These are phyloP conservation scores for Guyanaporus albipodus DNA, from an alignment of 768 basidiomycete species.

Conservation along the genomic window DNA sequence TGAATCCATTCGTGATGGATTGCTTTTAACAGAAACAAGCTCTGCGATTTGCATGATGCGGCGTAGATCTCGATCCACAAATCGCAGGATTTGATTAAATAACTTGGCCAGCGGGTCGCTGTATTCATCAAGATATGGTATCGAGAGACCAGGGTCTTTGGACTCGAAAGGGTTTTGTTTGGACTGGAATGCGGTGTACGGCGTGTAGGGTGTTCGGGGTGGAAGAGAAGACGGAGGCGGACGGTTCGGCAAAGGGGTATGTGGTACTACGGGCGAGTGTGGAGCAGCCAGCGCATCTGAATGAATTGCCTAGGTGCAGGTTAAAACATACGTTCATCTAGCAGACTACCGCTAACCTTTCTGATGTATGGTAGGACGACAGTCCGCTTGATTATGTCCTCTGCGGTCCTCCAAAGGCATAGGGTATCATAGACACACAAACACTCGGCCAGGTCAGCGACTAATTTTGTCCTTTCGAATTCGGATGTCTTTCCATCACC, in stretches of 20 bases:
- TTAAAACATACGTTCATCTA: constrained; percentile 1
- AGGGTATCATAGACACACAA: constrained; percentile 76
- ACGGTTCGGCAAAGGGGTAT: constrained; percentile 54
- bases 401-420: constrained; percentile 81
- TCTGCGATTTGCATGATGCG: constrained; percentile 78
- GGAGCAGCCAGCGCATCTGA: constrained; percentile 63
- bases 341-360: constrained; percentile 46
- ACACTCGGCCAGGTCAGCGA: constrained; percentile 72
- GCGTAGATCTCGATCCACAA: constrained; percentile 71
- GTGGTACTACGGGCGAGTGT: constrained; percentile 72
- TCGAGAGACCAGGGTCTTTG: constrained; percentile 30
- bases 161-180: constrained; percentile 39
- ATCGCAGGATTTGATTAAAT: constrained; percentile 79
- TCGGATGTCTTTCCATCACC: constrained; percentile 51
- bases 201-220: constrained; percentile 54
- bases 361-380: constrained; percentile 73
- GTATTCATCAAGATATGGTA: constrained; percentile 58
- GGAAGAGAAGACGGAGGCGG: constrained; percentile 32
- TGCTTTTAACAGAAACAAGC: constrained; percentile 50
- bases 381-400: constrained; percentile 74
- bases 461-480: constrained; percentile 57
- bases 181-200: constrained; percentile 44
- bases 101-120: constrained; percentile 69
- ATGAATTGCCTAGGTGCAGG: constrained; percentile 61
- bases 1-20: constrained; percentile 24